Conservation (phyloP, 208 protist species). For the Herpetomonas tarakana region DNA sequence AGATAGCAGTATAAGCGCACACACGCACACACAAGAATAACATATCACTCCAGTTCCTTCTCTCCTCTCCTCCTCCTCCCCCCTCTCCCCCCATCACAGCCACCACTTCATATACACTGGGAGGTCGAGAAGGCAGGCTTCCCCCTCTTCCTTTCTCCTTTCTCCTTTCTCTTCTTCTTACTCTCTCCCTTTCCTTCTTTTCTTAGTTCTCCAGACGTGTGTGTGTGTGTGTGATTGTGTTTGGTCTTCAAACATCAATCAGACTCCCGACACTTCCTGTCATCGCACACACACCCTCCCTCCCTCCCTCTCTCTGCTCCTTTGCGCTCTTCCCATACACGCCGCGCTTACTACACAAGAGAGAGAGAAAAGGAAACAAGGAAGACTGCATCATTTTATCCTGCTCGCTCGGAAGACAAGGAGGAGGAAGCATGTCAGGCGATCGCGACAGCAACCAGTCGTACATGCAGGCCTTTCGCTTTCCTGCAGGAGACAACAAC, state of each 20-base stretch:
- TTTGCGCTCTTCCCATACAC: background rate
- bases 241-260: background rate
- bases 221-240: slow-evolving; percentile 10
- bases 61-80: slow-evolving; percentile 12
- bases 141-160: slow-evolving; percentile 2
- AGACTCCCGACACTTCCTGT: background rate
- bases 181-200: slow-evolving; percentile 4
- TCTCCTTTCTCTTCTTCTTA: slow-evolving; percentile 9
- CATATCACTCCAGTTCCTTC: slow-evolving; percentile 1
- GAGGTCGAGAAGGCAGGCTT: slow-evolving; percentile 7
- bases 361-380: background rate
- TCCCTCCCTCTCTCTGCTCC: background rate
- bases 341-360: background rate
- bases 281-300: background rate
- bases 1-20: background rate
- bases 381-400: background rate
- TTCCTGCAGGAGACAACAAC: slow-evolving; percentile 2
- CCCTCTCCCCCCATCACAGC: background rate
- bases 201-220: slow-evolving; percentile 4
- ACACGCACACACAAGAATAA: slow-evolving; percentile 11
- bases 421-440: background rate
- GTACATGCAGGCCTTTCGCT: background rate
- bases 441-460: background rate
- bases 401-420: background rate
- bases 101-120: background rate